Evolutionary conservation across 306 rosid genomes (phyloP).

Genomic region (Coriaria nepalensis): DNA sequence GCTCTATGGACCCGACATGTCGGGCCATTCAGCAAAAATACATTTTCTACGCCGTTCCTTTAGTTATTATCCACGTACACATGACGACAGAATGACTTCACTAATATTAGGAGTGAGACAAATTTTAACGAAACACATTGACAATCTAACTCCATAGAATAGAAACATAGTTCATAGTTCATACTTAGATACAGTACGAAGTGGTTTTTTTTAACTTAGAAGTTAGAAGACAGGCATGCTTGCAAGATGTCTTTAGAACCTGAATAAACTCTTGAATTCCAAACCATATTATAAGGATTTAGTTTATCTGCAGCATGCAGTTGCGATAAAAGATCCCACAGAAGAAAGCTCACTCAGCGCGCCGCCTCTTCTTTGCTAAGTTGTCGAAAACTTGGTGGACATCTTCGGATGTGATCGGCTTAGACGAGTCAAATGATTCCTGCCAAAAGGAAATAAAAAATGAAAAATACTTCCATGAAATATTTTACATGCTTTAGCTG

Average conservation of each 20-base stretch:
- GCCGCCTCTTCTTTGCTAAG: slow-evolving; percentile 84
- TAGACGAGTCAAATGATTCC: slow-evolving; percentile 80
- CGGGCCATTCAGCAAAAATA: too few species aligned
- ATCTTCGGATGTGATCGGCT: slow-evolving; percentile 79
- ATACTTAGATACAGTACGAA: too few species aligned
- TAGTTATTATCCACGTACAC: too few species aligned
- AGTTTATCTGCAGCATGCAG: slow-evolving; percentile 1
- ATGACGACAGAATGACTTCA: too few species aligned
- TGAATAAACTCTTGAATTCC: slow-evolving; percentile 13
- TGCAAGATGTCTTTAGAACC: slow-evolving; percentile 13
- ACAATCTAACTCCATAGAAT: too few species aligned
- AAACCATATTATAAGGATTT: background rate
- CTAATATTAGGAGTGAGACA: too few species aligned
- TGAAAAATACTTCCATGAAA: too few species aligned
- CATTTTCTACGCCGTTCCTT: too few species aligned
- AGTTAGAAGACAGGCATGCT: slow-evolving; percentile 9
- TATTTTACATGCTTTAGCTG: too few species aligned
- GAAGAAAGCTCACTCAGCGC: slow-evolving; percentile 32
- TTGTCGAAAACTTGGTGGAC: slow-evolving; percentile 75
- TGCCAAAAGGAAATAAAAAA: slow-evolving; percentile 17
- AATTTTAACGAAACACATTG: too few species aligned
- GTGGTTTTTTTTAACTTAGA: too few species aligned
- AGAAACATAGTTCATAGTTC: slow-evolving; percentile 4
- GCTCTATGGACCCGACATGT: too few species aligned
- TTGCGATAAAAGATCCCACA: slow-evolving; percentile 12